These are phyloP conservation scores for slime mould (Dictyostelium discoideum) DNA, from an alignment of 78 protist species.

Conservation along the genomic window DNA sequence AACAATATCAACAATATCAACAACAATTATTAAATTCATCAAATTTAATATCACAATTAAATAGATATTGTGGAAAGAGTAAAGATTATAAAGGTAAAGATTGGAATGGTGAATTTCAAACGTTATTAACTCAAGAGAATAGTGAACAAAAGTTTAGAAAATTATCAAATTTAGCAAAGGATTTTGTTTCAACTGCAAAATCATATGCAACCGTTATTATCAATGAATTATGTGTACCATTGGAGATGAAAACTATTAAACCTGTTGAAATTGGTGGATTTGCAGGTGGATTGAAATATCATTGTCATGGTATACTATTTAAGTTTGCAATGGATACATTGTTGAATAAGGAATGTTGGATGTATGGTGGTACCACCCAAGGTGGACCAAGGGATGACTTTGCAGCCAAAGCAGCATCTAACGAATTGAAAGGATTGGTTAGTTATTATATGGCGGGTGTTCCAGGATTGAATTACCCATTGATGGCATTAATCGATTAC, in stretches of 20 bases:
- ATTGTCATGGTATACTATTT: conserved; percentile 76
- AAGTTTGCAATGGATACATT: conserved; percentile 79
- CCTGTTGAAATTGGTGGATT: conserved; percentile 78
- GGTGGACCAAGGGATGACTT: conserved; percentile 56
- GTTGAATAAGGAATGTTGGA: conserved; percentile 62
- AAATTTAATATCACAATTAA: conserved; percentile 42
- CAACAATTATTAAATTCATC: background rate
- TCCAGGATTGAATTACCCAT: conserved; percentile 71
- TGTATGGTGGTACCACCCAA: conserved; percentile 77
- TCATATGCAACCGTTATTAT: conserved; percentile 80
- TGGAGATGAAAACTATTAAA: conserved; percentile 73
- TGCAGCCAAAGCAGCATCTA: conserved; percentile 82
- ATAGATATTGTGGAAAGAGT: conserved; percentile 45
- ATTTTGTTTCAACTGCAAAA: conserved; percentile 79
- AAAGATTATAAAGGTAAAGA: conserved; percentile 43
- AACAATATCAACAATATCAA: background rate
- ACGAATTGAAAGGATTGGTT: conserved; percentile 82
- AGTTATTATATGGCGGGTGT: conserved; percentile 66
- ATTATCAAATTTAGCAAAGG: conserved; percentile 76
- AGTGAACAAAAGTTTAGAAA: conserved; percentile 72
- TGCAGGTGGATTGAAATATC: conserved; percentile 78
- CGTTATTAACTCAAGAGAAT: conserved; percentile 7
- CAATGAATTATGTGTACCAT: conserved; percentile 78
- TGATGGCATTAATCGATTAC: conserved; percentile 86
- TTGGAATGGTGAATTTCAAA: conserved; percentile 76